Evolutionary conservation across 2,329 filamentous ascomycete genomes (phyloP).

Genomic region (Aureobasidium sp.): DNA sequence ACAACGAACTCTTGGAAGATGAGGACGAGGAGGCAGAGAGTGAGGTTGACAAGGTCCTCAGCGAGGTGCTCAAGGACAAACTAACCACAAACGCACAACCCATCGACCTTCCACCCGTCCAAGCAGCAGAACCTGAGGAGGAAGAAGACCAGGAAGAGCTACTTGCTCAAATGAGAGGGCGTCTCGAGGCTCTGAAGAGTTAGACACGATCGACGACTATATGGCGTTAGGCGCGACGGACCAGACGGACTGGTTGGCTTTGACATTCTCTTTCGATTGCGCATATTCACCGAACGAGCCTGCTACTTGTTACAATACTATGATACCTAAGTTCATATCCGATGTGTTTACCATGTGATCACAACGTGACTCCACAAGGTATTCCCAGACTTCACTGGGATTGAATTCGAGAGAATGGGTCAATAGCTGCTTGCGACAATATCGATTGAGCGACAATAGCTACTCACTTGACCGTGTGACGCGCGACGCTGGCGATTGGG

Average conservation of each 20-base stretch:
- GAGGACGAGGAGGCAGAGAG: slow-evolving; percentile 67
- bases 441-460: not conserved
- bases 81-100: slow-evolving; percentile 53
- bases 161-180: slow-evolving; percentile 87
- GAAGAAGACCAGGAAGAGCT: slow-evolving; percentile 83
- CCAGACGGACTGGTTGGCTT: not conserved
- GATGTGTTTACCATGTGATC: not conserved
- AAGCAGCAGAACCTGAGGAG: slow-evolving; percentile 55
- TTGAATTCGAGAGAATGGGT: not conserved
- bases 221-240: slow-evolving; percentile 5
- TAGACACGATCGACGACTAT: slow-evolving; percentile 33
- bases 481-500: not conserved
- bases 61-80: slow-evolving; percentile 79
- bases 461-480: not conserved
- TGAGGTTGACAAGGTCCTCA: slow-evolving; percentile 88
- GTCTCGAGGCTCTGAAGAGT: slow-evolving; percentile 84
- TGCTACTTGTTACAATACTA: not conserved
- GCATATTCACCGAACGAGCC: not conserved
- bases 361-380: not conserved
- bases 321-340: not conserved
- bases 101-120: slow-evolving; percentile 39
- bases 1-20: slow-evolving; percentile 58
- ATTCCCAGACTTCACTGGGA: not conserved
- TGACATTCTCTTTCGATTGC: not conserved
- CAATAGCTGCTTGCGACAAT: not conserved